Conservation (phyloP, 176 grass and related monocot genomes). For the Saccharum officinarum region DNA sequence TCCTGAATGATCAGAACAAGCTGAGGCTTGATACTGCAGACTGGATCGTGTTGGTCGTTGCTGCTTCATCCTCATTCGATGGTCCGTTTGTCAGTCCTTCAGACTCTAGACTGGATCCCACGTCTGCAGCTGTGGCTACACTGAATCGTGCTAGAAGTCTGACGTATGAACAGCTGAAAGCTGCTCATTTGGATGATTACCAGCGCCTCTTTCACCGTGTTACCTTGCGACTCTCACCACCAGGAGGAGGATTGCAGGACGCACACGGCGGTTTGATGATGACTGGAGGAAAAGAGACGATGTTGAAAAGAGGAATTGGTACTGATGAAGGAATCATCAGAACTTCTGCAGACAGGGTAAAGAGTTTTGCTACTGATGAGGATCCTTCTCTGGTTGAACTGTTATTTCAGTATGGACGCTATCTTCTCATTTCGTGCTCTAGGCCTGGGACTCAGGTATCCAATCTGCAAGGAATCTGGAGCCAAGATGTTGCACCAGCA, state of each 20-base stretch:
- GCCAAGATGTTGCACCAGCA: constrained; percentile 43
- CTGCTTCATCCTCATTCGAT: constrained; percentile 62
- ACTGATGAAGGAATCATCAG: not conserved
- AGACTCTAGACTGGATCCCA: constrained; percentile 62
- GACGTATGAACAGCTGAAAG: constrained; percentile 53
- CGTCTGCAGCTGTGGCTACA: constrained; percentile 35
- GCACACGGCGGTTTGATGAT: no score
- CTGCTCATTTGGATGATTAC: constrained; percentile 80
- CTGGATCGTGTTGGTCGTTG: constrained; percentile 58
- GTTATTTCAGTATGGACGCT: constrained; percentile 77
- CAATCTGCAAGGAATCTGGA: constrained; percentile 90
- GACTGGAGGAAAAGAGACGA: not conserved
- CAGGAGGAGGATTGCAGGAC: not conserved
- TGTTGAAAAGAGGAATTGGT: constrained; percentile 11
- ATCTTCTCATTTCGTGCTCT: constrained; percentile 84
- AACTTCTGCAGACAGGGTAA: constrained; percentile 66
- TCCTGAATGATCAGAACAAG: constrained; percentile 43
- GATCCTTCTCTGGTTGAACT: constrained; percentile 81
- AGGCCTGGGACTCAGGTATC: constrained; percentile 67
- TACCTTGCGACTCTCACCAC: constrained; percentile 47
- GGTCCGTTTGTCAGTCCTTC: constrained; percentile 64
- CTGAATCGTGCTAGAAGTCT: constrained; percentile 47
- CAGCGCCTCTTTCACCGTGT: constrained; percentile 72
- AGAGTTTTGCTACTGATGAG: constrained; percentile 63
- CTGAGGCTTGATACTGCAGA: constrained; percentile 69